These are phyloP conservation scores for Pseudogymnoascus verrucosus DNA, from an alignment of 2,329 filamentous ascomycete genomes.

Conservation along the genomic window DNA sequence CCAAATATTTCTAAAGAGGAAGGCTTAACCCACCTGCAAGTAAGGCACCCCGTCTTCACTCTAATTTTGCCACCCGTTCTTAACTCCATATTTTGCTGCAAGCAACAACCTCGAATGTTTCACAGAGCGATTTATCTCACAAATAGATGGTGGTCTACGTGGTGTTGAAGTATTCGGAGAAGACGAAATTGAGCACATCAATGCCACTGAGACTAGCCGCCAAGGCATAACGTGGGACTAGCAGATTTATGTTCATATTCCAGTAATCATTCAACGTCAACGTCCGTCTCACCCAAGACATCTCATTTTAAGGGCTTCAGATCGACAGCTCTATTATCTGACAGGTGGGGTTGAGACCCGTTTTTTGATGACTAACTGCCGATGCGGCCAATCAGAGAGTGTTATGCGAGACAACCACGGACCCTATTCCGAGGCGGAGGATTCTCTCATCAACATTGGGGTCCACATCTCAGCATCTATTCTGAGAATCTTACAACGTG, in stretches of 20 bases:
- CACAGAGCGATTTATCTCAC: background rate
- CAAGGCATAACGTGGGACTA: background rate
- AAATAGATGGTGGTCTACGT: background rate
- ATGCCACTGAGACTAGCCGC: background rate
- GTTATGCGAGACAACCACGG: background rate
- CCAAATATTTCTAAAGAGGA: background rate
- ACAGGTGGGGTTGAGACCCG: background rate
- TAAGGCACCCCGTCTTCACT: constrained; percentile 9
- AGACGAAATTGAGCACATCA: background rate
- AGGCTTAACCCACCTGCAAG: constrained; percentile 9
- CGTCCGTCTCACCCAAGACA: background rate
- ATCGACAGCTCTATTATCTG: background rate
- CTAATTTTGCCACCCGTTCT: background rate
- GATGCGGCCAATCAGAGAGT: background rate
- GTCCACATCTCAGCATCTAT: background rate
- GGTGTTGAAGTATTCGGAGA: background rate
- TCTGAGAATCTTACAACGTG: background rate
- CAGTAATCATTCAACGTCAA: background rate
- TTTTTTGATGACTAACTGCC: background rate
- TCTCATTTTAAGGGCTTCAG: background rate
- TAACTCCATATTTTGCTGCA: background rate
- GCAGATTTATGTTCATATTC: background rate
- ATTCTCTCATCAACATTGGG: background rate
- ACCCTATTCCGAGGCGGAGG: background rate
- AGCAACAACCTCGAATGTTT: background rate